Percentiles rank a stretch among this genome's conserved stretches.
Evolutionary conservation across 352 stramenopile genomes (phyloP).

Genomic region (Pythium dissimile): DNA sequence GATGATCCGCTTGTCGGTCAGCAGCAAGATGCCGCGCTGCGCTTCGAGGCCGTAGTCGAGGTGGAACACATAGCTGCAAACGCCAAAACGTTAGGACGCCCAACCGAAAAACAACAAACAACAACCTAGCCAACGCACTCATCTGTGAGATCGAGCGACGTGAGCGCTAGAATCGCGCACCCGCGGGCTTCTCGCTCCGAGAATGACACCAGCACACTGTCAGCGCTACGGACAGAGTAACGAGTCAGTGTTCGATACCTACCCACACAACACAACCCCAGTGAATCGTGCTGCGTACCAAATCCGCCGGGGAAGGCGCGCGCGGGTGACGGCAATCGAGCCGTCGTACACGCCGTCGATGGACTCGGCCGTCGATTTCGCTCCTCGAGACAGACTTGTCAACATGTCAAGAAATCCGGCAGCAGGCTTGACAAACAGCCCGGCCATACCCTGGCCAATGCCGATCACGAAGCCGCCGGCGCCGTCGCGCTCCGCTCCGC

Average conservation of each 20-base stretch:
- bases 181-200: slow-evolving; percentile 74
- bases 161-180: slow-evolving; percentile 75
- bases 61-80: slow-evolving; percentile 75
- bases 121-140: slow-evolving; percentile 48
- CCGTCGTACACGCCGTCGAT: slow-evolving; percentile 56
- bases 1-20: slow-evolving; percentile 81
- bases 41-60: slow-evolving; percentile 72
- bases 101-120: not conserved
- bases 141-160: slow-evolving; percentile 68
- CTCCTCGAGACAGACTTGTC: slow-evolving; percentile 73
- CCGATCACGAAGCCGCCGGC: slow-evolving; percentile 79
- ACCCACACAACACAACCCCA: too few relatives aligned
- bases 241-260: too few relatives aligned
- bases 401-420: slow-evolving; percentile 81
- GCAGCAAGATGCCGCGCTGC: slow-evolving; percentile 60
- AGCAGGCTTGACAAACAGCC: slow-evolving; percentile 80
- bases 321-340: slow-evolving; percentile 51
- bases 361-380: slow-evolving; percentile 78
- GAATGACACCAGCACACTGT: slow-evolving; percentile 78
- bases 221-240: slow-evolving; percentile 59
- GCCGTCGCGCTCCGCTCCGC: slow-evolving; percentile 71
- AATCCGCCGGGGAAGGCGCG: slow-evolving; percentile 66
- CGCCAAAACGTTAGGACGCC: not conserved
- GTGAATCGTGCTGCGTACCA: slow-evolving; percentile 72
- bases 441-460: slow-evolving; percentile 81